These are phyloP conservation scores for Silene noctiflora DNA, from an alignment of 179 eudicot species.

Conservation along the genomic window DNA sequence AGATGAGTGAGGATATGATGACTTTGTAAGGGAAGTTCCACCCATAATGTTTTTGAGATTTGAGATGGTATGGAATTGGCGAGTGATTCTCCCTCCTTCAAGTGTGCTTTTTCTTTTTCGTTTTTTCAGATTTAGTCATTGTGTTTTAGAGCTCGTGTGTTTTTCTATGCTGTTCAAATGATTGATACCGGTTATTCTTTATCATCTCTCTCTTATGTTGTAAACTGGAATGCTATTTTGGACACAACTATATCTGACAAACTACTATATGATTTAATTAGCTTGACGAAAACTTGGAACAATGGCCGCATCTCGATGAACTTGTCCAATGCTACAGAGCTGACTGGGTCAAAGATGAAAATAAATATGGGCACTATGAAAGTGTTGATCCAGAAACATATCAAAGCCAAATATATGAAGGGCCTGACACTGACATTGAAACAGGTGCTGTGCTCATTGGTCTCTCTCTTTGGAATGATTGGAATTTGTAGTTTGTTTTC, in stretches of 20 bases:
- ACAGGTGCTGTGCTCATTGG: constrained; percentile 49
- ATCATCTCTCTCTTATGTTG: neutral
- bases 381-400: constrained; percentile 61
- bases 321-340: constrained; percentile 88
- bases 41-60: neutral
- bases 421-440: constrained; percentile 97
- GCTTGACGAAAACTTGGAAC: constrained; percentile 95
- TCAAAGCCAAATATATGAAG: constrained; percentile 88
- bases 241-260: neutral
- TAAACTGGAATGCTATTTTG: constrained; percentile 3
- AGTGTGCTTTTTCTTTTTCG: neutral
- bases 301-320: constrained; percentile 97
- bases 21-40: neutral
- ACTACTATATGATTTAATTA: constrained; percentile 28
- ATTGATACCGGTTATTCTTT: neutral
- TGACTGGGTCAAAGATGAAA: constrained; percentile 95
- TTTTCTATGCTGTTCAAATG: constrained; percentile 9
- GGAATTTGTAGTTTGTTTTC: neutral
- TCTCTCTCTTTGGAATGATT: neutral
- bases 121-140: neutral
- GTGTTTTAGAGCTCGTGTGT: neutral
- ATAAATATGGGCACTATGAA: constrained; percentile 91
- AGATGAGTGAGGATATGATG: neutral
- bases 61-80: too few species aligned
- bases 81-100: neutral